Evolutionary conservation across 2,329 filamentous ascomycete genomes (phyloP), one percentile per base, ranked within the genome.

Genomic region (Arthrinium puccinioides): DNA sequence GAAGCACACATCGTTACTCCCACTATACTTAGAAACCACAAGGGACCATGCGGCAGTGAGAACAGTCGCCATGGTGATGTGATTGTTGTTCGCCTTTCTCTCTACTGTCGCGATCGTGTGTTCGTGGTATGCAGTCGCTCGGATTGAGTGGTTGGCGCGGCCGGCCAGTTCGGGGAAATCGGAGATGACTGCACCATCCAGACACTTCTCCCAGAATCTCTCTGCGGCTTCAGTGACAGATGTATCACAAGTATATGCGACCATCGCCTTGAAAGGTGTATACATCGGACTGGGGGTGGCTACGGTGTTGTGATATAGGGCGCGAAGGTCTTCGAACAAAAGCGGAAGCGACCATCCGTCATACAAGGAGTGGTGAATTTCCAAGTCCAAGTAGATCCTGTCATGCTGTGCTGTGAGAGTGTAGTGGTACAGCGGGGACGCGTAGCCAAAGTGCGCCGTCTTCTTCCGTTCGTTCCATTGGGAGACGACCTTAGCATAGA

Each of bases 301-400:
- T 11, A 24, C 24, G 6, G 25, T n/a, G n/a, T n/a, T n/a, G n/a
- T n/a, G n/a, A n/a, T n/a, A n/a, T n/a, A n/a, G 26, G 7, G 32
- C 32, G 24, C 32, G 32, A 5, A 18, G 15, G 11, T 26, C n/a
- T 14, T 21, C 18, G 2, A 36, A 33, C 14, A 34, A 3, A 10
- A 41, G 39, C 18, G 33, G 23, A 18, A 41, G 30, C 35, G 34
- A 33, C 39, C 39, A 41, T 6, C 35, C 39, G 10, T 41, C 39
- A 10, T 37, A 41, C 15, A 41, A 18, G 14, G 39, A 35, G 13
- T 41, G 39, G 16, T 41, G 39, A 9, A 41, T 27, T 1, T 28
- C 38, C 30, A 38, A 38, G 19, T 33, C 35, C 15, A 41, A 41
- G 21, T 38, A 14, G 20, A 34, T 19, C 15, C 10, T n/a, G 32